phyloP scores from a whole-genome alignment of 164 flowering plant genomes.

The Warburgia ugandensis region DNA sequence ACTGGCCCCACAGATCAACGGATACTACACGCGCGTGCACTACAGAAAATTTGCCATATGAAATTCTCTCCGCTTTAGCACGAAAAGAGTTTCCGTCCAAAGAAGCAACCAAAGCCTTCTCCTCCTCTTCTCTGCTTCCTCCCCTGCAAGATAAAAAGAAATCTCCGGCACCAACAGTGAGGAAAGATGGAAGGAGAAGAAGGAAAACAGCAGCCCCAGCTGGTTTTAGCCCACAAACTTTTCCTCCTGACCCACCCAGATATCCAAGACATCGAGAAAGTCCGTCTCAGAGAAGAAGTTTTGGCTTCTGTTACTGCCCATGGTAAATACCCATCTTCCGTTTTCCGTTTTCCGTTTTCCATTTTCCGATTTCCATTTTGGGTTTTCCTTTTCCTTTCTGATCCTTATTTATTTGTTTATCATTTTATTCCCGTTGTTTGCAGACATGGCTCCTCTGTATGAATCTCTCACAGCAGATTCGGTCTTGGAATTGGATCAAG shows the following conservation, averaged over 20 bases:
- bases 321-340: constrained; percentile 29
- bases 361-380: neutral
- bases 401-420: neutral
- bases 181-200: constrained; percentile 81
- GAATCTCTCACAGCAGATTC: constrained; percentile 49
- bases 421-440: neutral
- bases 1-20: too few relatives aligned
- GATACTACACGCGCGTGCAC: too few relatives aligned
- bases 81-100: too few relatives aligned
- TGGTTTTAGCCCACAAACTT: constrained; percentile 61
- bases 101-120: too few relatives aligned
- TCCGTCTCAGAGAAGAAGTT: constrained; percentile 73
- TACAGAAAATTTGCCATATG: too few relatives aligned
- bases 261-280: constrained; percentile 83
- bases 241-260: constrained; percentile 77
- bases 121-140: too few relatives aligned
- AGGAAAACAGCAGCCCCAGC: constrained; percentile 60
- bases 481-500: constrained; percentile 65
- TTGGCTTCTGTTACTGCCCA: constrained; percentile 42
- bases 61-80: too few relatives aligned
- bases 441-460: constrained; percentile 79
- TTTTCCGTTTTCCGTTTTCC: neutral
- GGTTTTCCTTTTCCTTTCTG: neutral
- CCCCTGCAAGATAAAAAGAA: too few relatives aligned
- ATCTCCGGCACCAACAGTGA: too few relatives aligned